Conservation (phyloP, 306 rosid genomes). For the Canavalia gladiata region DNA sequence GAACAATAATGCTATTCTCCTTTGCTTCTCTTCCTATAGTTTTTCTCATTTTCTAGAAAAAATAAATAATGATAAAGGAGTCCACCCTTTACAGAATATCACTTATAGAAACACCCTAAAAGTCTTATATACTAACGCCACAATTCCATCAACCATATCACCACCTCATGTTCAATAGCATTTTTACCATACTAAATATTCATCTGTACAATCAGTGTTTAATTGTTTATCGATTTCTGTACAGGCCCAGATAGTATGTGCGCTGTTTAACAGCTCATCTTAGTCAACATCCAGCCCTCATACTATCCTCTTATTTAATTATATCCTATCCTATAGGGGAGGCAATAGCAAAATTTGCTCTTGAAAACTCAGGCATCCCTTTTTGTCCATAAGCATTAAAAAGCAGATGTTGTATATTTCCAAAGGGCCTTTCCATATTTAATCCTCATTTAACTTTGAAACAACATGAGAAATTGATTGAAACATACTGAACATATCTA, state of each 20-base stretch:
- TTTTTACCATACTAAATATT: neutral
- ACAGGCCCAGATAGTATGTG: neutral
- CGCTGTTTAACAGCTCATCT: slow-evolving; percentile 10
- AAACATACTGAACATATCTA: neutral
- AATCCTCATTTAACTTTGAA: neutral
- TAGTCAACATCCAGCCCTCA: neutral
- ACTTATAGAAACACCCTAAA: neutral
- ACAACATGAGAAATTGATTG: neutral
- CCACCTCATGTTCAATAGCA: neutral
- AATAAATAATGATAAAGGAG: neutral
- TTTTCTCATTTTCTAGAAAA: neutral
- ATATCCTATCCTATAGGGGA: slow-evolving; percentile 1
- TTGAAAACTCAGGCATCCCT: neutral
- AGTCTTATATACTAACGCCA: neutral
- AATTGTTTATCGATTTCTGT: neutral
- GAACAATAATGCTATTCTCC: neutral
- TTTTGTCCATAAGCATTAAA: slow-evolving; percentile 2
- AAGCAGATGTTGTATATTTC: neutral
- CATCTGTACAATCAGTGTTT: neutral
- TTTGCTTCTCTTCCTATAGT: neutral
- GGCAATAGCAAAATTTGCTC: slow-evolving; percentile 10
- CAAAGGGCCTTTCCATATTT: slow-evolving; percentile 7
- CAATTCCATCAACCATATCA: neutral
- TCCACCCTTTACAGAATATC: slow-evolving; percentile 2
- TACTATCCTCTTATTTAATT: neutral